phyloP scores from a whole-genome alignment of 805 yeast species.

The Ogataea siamensis region DNA sequence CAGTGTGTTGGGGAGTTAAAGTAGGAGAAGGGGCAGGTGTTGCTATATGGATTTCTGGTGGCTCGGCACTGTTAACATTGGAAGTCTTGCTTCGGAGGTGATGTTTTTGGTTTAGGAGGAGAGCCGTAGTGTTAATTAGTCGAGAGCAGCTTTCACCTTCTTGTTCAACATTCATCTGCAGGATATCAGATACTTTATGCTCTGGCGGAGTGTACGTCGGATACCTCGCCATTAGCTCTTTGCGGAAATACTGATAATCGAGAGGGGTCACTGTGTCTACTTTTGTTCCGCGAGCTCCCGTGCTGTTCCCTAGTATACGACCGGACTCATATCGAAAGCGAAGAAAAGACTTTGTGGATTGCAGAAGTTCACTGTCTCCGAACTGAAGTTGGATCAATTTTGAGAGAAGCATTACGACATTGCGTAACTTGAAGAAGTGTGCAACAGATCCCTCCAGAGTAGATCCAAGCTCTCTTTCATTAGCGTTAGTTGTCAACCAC shows the following conservation, averaged over 20 bases:
- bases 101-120: slow-evolving; percentile 34
- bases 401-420: slow-evolving; percentile 51
- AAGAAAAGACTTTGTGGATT: slow-evolving; percentile 46
- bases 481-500: slow-evolving; percentile 40
- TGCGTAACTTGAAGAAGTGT: slow-evolving; percentile 47
- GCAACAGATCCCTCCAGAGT: slow-evolving; percentile 14
- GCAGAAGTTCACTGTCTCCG: slow-evolving; percentile 50
- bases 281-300: slow-evolving; percentile 3
- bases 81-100: slow-evolving; percentile 32
- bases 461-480: slow-evolving; percentile 19
- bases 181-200: slow-evolving; percentile 43
- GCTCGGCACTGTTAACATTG: slow-evolving; percentile 32
- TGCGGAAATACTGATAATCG: slow-evolving; percentile 80
- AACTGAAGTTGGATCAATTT: slow-evolving; percentile 56
- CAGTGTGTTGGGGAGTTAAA: slow-evolving; percentile 44
- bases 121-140: slow-evolving; percentile 27
- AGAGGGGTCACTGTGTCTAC: slow-evolving; percentile 61
- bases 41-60: slow-evolving; percentile 61
- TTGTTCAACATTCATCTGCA: slow-evolving; percentile 34
- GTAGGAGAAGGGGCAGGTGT: slow-evolving; percentile 90
- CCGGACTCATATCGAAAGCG: slow-evolving; percentile 37
- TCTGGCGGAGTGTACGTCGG: slow-evolving; percentile 64
- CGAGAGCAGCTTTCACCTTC: slow-evolving; percentile 21
- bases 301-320: slow-evolving; percentile 1
- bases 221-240: slow-evolving; percentile 69